phyloP scores from a whole-genome alignment of 75 land plant genomes.

The Pinus taeda region DNA sequence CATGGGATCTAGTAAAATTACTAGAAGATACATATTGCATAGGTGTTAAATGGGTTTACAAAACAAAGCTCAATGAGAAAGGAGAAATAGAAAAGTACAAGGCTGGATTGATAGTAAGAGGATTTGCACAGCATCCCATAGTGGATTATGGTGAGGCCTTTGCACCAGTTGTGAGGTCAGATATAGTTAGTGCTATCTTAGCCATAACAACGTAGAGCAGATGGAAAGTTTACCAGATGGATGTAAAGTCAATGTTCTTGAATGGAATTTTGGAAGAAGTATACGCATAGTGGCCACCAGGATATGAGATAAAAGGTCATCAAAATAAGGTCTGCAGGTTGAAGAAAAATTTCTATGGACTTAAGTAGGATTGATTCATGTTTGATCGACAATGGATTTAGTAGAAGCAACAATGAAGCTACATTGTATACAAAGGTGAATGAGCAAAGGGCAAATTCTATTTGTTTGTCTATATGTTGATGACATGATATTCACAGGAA shows the following conservation, averaged over 20 bases:
- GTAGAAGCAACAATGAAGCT: not conserved
- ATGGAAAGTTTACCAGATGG: conserved; percentile 9
- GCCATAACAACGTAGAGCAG: not conserved
- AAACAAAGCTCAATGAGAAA: not conserved
- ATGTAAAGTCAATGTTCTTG: not conserved
- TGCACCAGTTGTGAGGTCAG: not conserved
- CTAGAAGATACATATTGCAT: conserved; percentile 1
- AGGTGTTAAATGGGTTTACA: not conserved
- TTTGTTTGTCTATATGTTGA: too few relatives aligned
- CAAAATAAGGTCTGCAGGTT: not conserved
- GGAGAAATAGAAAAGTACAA: conserved; percentile 3
- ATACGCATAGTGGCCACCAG: conserved; percentile 7
- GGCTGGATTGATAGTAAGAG: not conserved
- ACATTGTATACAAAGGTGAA: not conserved
- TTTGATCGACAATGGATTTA: not conserved
- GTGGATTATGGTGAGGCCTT: not conserved
- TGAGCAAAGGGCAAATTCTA: too few relatives aligned
- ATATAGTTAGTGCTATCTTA: not conserved
- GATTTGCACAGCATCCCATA: not conserved
- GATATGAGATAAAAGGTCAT: not conserved
- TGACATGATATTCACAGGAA: too few relatives aligned
- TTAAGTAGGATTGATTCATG: conserved; percentile 9
- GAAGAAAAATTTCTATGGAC: conserved; percentile 8
- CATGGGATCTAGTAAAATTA: not conserved
- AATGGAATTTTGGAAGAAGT: conserved; percentile 1